A percentile compares a stretch with the other conserved stretches of the same genome.
Conservation (phyloP, 225 moss, liverwort and hornwort species). For the Physcomitrium patens region DNA sequence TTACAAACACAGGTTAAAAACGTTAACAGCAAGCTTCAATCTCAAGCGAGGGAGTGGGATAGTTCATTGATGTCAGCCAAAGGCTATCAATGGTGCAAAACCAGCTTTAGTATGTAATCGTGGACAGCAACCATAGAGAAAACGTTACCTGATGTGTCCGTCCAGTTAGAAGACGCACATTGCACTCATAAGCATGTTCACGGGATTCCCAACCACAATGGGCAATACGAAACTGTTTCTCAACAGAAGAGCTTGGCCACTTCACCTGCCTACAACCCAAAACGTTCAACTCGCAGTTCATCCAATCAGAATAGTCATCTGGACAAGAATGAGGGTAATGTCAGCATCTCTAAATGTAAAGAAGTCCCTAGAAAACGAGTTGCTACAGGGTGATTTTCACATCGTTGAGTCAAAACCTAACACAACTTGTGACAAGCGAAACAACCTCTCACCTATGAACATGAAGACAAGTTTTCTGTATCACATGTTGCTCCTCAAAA, state of each 20-base stretch:
- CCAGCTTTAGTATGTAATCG: neutral
- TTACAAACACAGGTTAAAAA: constrained; percentile 5
- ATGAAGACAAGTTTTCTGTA: neutral
- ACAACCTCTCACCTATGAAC: neutral
- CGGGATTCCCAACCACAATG: constrained; percentile 78
- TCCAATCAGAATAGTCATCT: constrained; percentile 77
- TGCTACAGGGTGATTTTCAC: neutral
- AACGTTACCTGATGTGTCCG: constrained; percentile 90
- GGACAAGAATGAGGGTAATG: constrained; percentile 8
- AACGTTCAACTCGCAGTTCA: constrained; percentile 75
- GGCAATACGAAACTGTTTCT: constrained; percentile 57
- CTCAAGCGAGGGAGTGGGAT: neutral
- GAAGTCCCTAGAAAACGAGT: constrained; percentile 4
- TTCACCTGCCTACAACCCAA: constrained; percentile 70
- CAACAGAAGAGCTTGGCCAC: constrained; percentile 70
- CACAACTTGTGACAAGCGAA: neutral
- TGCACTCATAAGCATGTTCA: constrained; percentile 78
- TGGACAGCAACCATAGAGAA: constrained; percentile 6
- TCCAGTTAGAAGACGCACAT: constrained; percentile 81
- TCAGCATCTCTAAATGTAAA: constrained; percentile 11
- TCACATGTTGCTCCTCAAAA: neutral
- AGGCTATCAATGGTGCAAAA: neutral
- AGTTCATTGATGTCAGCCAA: neutral
- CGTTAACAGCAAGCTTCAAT: neutral
- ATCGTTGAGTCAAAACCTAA: constrained; percentile 23